Evolutionary conservation across 352 stramenopile species (phyloP).

Genomic region (Globisporangium lucens): DNA sequence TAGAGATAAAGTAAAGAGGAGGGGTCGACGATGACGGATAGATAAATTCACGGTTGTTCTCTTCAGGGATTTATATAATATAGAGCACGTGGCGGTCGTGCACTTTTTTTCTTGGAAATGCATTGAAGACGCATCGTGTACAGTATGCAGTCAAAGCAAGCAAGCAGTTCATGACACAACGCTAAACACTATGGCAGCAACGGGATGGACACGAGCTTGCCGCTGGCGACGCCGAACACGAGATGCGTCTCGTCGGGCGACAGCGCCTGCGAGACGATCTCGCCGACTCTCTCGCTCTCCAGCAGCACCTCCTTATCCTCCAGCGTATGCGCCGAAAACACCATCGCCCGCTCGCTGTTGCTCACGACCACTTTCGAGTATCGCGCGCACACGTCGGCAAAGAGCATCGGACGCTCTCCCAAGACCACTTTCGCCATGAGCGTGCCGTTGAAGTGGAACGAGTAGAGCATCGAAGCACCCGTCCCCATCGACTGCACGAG

Average conservation of each 20-base stretch:
- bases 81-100: conserved; percentile 1
- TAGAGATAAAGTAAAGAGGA: conserved; percentile 21
- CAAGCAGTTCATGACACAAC: background rate
- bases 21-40: background rate
- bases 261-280: conserved; percentile 58
- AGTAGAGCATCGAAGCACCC: conserved; percentile 48
- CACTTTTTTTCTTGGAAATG: conserved; percentile 18
- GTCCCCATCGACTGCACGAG: conserved; percentile 71
- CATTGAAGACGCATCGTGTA: conserved; percentile 11
- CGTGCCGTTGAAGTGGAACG: conserved; percentile 72
- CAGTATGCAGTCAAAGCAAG: background rate
- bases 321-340: conserved; percentile 49
- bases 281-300: conserved; percentile 33
- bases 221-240: conserved; percentile 59
- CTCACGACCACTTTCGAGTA: conserved; percentile 72
- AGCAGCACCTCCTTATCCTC: conserved; percentile 52
- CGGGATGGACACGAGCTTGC: conserved; percentile 53
- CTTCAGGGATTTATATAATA: conserved; percentile 27
- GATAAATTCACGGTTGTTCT: conserved; percentile 42
- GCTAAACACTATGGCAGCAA: conserved; percentile 23
- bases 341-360: conserved; percentile 43
- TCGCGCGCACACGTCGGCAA: conserved; percentile 49
- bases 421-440: conserved; percentile 45
- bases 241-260: conserved; percentile 75
- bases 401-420: conserved; percentile 39